Conservation (phyloP, 1,139 yeast genomes). For the Yamadazyma triangularis region DNA sequence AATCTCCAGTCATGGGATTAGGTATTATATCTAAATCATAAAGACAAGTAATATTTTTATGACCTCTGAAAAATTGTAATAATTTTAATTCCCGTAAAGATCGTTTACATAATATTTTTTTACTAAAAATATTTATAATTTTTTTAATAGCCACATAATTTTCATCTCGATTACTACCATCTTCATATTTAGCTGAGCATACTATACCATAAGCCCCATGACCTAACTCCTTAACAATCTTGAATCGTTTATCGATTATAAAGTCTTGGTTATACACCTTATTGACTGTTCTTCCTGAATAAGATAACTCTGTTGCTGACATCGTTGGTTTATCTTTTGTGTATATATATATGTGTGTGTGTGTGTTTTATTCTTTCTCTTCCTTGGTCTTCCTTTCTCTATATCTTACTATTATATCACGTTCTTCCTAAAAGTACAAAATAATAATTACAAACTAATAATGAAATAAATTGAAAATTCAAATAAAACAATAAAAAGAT, state of each 20-base stretch:
- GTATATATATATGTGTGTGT: no score
- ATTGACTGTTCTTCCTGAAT: slow-evolving; percentile 36
- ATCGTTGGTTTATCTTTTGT: no score
- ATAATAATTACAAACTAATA: no score
- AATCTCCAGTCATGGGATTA: slow-evolving; percentile 61
- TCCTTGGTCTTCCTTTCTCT: no score
- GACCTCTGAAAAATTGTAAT: slow-evolving; percentile 87
- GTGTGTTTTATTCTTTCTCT: no score
- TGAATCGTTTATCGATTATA: slow-evolving; percentile 78
- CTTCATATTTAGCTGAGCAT: slow-evolving; percentile 87
- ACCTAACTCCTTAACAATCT: slow-evolving; percentile 85
- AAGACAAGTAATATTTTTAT: slow-evolving; percentile 86
- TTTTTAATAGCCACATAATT: slow-evolving; percentile 83
- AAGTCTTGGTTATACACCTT: slow-evolving; percentile 87
- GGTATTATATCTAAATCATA: slow-evolving; percentile 91
- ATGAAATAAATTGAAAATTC: no score
- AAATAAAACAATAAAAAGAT: no score
- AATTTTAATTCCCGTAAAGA: slow-evolving; percentile 86
- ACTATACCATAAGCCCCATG: slow-evolving; percentile 98
- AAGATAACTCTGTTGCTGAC: slow-evolving; percentile 9
- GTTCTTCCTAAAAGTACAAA: no score
- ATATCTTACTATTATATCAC: no score
- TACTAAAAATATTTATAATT: slow-evolving; percentile 86
- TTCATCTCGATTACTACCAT: slow-evolving; percentile 39
- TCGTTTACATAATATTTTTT: slow-evolving; percentile 82